These are phyloP conservation scores for Pestalotiopsis sp. DNA, from an alignment of 2,329 filamentous ascomycete species.

Conservation along the genomic window DNA sequence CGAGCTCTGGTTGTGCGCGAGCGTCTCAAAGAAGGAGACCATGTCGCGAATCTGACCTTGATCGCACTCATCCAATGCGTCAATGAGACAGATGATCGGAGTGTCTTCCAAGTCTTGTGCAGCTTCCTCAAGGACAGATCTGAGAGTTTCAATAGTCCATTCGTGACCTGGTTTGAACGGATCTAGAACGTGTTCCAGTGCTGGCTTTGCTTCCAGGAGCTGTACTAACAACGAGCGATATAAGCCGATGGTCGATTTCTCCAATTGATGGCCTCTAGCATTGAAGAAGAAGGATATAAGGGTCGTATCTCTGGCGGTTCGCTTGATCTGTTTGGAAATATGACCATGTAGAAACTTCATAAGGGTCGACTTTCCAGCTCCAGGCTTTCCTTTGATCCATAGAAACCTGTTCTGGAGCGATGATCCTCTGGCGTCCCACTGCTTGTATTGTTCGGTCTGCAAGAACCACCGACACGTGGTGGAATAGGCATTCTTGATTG, in stretches of 20 bases:
- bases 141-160: constrained; percentile 23
- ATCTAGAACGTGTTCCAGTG: constrained; percentile 37
- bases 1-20: constrained; percentile 19
- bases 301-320: background rate
- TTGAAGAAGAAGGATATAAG: constrained; percentile 51
- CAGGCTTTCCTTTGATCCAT: constrained; percentile 1
- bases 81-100: constrained; percentile 22
- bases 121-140: constrained; percentile 24
- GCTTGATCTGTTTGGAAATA: background rate
- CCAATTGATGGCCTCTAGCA: constrained; percentile 43
- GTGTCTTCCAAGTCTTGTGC: constrained; percentile 18
- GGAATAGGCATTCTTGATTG: background rate
- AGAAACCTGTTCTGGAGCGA: background rate
- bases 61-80: constrained; percentile 52
- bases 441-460: background rate
- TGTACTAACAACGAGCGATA: constrained; percentile 54
- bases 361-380: constrained; percentile 3
- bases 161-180: background rate
- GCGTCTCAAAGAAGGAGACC: constrained; percentile 43
- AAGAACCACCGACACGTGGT: background rate
- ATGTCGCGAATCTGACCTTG: constrained; percentile 44
- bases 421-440: background rate
- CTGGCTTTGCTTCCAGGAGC: constrained; percentile 37
- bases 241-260: constrained; percentile 49
- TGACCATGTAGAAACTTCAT: background rate